These are phyloP conservation scores for Cicer yamashitae DNA, from an alignment of 306 rosid genomes.

Conservation along the genomic window DNA sequence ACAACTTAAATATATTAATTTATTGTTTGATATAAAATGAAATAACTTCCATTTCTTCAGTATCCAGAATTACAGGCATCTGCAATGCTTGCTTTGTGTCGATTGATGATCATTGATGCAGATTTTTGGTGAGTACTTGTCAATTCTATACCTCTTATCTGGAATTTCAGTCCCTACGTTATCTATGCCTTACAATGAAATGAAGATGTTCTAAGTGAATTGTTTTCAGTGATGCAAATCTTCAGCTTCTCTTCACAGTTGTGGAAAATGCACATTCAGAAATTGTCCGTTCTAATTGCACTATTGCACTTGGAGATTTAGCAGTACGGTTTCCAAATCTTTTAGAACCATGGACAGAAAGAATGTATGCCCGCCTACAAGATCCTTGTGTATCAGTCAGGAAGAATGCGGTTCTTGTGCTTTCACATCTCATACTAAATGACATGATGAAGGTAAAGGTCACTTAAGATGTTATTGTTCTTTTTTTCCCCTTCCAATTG, in stretches of 20 bases:
- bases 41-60: slow-evolving; percentile 54
- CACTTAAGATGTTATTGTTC: slow-evolving; percentile 31
- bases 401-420: slow-evolving; percentile 97
- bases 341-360: slow-evolving; percentile 96
- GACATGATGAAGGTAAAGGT: slow-evolving; percentile 97
- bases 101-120: slow-evolving; percentile 93
- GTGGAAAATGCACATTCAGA: slow-evolving; percentile 84
- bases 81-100: slow-evolving; percentile 94
- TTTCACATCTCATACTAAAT: slow-evolving; percentile 94
- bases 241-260: slow-evolving; percentile 94
- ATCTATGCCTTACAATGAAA: slow-evolving; percentile 19
- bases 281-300: slow-evolving; percentile 90
- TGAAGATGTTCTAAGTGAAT: slow-evolving; percentile 41
- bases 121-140: slow-evolving; percentile 74
- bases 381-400: slow-evolving; percentile 83
- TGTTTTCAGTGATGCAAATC: slow-evolving; percentile 77
- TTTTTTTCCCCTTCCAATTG: slow-evolving; percentile 22
- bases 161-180: not conserved
- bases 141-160: slow-evolving; percentile 26
- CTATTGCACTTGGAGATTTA: slow-evolving; percentile 91
- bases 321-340: slow-evolving; percentile 97
- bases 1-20: not conserved
- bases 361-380: slow-evolving; percentile 82
- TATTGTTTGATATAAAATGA: slow-evolving; percentile 25
- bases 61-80: slow-evolving; percentile 95